Evolutionary conservation across 768 basidiomycete genomes (phyloP), one percentile per base, ranked within the genome.

Genomic region (Leucosporidium scottii): DNA sequence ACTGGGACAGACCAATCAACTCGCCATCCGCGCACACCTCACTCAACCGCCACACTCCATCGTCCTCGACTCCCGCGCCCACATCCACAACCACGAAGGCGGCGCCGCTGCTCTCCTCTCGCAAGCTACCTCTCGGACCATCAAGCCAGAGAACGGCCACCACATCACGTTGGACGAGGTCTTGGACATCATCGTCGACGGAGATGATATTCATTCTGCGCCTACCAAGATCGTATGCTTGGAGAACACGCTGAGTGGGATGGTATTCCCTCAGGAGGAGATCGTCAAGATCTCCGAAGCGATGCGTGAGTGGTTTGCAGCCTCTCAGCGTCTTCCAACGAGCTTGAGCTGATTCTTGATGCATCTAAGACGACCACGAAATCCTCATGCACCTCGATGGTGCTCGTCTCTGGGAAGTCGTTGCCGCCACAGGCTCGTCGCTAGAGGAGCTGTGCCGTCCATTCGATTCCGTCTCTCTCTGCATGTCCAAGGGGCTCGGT

Each of bases 401-500:
- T 36, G 94, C 94, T 13, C 85, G 94, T 56, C 83, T 98, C 61
- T 97, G 93, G 93, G 90, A 99, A 71, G 91, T 87, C 20, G 89
- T 89, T 7, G 85, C 86, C 7, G 88, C 86, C 78, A 75, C 75
- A 50, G 75, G 75, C 36, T 44, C 55, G 67, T 61, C 59, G 25
- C 76, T 98, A 58, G 85, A 53, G 62, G 87, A 88, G 67, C 84
- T 97, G 10, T 88, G 88, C 75, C 85, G 82, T 30, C 92, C 93
- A 0, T 94, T 97, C 79, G 93, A 99, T 76, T 86, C 90, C 0
- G 85, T 92, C 74, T 92, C 89, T 68, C 77, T 94, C 25, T 98
- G 94, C 82, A 86, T 99, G 79, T 93, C 91, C 81, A 99, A 98
- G 80, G 94, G 93, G 48, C 83, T 98, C 56, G 93, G 93, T 18